Evolutionary conservation across 768 basidiomycete genomes (phyloP), one percentile per base, ranked within the genome.

Genomic region (Lentinula edodes): DNA sequence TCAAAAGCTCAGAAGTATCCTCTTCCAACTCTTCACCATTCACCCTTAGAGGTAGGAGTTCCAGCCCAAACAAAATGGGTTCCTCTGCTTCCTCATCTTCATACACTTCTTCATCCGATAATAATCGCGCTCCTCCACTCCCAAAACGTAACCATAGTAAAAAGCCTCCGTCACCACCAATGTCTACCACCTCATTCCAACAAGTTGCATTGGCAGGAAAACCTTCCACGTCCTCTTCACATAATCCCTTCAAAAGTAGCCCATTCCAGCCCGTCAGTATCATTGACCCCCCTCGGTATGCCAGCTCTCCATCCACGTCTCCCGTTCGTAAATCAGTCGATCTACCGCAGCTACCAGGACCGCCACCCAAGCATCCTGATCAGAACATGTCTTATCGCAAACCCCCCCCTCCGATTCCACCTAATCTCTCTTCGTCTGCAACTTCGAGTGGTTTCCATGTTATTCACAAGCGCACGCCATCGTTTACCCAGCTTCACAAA

Each of bases 1-100:
- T 92, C 36, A 88, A 87, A 72, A 87, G 86, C 65, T 59, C 58
- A 18, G 58, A 48, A 50, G 84, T 84, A 43, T 75, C 79, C 35
- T 68, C 69, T 52, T 66, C 70, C 36, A 67, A 71, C 63, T 70
- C 70, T 52, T 66, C 57, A 16, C 20, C 15, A 3, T 15, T 28
- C 20, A 10, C 59, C 36, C 63, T 54, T 15, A 67, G 73, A 54
- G 64, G 67, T 28, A 69, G 74, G 39, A 76, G 75, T 54, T 63
- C 63, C 35, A 75, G 70, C 41, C 71, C 76, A 10, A 59, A 67
- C 3, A 74, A 73, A 48, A 62, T 39, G 20, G n/a, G 48, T 12
- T 50, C 54, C 23, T 54, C 50, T 5, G 59, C 59, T 18, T 50
- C 60, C 12, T 35, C 55, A 15, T 64, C 63, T n/a, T 64, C 62